Conservation (phyloP, 768 basidiomycete genomes). For the Mycena albidolilacea region DNA sequence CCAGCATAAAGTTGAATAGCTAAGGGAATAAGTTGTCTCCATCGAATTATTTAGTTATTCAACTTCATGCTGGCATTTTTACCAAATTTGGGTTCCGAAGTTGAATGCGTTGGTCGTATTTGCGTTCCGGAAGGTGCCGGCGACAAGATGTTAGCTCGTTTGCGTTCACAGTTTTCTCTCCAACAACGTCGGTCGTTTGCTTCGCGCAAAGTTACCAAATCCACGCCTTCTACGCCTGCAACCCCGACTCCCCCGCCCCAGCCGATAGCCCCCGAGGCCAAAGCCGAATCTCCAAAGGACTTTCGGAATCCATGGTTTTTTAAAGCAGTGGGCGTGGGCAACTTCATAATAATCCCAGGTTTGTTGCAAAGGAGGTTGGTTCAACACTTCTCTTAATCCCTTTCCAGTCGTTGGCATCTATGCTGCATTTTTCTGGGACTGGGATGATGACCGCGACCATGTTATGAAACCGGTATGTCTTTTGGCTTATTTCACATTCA, state of each 20-base stretch:
- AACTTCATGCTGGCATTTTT: background rate
- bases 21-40: no score
- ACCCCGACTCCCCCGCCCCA: background rate
- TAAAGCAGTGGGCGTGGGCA: slow-evolving; percentile 34
- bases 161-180: slow-evolving; percentile 21
- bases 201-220: slow-evolving; percentile 21
- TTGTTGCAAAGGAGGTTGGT: background rate
- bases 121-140: slow-evolving; percentile 13
- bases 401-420: slow-evolving; percentile 36
- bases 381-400: background rate
- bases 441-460: slow-evolving; percentile 61
- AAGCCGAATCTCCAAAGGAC: slow-evolving; percentile 13
- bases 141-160: slow-evolving; percentile 28
- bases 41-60: background rate
- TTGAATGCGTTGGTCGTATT: slow-evolving; percentile 9
- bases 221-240: background rate
- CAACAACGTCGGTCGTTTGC: slow-evolving; percentile 17
- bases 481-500: background rate
- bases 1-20: no score
- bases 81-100: slow-evolving; percentile 13
- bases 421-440: slow-evolving; percentile 37
- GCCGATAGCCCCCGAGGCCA: background rate
- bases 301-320: slow-evolving; percentile 39
- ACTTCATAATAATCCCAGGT: slow-evolving; percentile 39
- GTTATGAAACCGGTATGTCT: slow-evolving; percentile 61